A percentile compares a stretch with the other conserved stretches of the same genome.
Conservation (phyloP, 352 stramenopile genomes). For the Globisporangium spiculum region DNA sequence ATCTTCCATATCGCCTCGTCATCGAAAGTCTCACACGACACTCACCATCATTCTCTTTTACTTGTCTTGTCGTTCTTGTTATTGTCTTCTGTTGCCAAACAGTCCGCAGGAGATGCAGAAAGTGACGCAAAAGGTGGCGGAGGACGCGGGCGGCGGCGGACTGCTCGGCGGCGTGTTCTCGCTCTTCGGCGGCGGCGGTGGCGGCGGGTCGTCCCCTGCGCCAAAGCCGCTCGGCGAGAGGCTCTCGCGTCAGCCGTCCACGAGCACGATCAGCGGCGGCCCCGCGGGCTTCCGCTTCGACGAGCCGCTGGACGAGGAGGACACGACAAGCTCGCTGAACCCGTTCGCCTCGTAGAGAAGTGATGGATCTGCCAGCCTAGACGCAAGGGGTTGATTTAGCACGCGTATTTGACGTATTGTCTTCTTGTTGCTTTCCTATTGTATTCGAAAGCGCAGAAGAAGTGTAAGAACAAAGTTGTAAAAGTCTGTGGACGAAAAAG, state of each 20-base stretch:
- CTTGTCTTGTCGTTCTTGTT: background rate
- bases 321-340: conserved; percentile 47
- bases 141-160: conserved; percentile 29
- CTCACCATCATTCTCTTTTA: background rate
- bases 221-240: conserved; percentile 49
- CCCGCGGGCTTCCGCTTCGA: conserved; percentile 30
- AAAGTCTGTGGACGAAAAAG: too few relatives aligned
- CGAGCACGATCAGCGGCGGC: conserved; percentile 31
- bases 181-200: conserved; percentile 45
- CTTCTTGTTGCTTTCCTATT: background rate
- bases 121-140: conserved; percentile 41
- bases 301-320: conserved; percentile 50
- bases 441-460: background rate
- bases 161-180: conserved; percentile 75
- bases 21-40: conserved; percentile 1
- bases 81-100: background rate
- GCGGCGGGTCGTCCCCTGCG: conserved; percentile 22
- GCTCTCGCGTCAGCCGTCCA: conserved; percentile 37
- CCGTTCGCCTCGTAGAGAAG: conserved; percentile 47
- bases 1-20: background rate
- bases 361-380: background rate
- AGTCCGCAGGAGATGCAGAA: conserved; percentile 66
- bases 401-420: background rate
- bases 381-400: too few relatives aligned
- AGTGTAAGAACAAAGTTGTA: background rate